Conservation (phyloP, 768 basidiomycete species). For the Psilocybe subaeruginosa region DNA sequence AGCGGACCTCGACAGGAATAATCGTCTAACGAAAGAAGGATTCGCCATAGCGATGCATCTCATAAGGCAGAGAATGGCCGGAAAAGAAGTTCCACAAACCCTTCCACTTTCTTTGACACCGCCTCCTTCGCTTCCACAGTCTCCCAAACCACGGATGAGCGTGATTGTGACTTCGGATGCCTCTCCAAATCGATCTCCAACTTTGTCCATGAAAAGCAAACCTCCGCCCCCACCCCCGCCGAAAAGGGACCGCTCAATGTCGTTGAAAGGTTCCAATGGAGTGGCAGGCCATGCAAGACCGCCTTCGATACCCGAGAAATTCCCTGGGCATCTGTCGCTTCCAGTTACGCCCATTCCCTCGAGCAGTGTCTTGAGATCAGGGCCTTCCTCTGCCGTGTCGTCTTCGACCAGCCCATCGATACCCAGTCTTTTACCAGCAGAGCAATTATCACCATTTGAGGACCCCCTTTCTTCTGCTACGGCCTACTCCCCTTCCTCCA, state of each 20-base stretch:
- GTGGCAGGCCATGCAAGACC: not conserved
- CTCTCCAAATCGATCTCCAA: conserved; percentile 1
- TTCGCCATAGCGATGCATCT: conserved; percentile 42
- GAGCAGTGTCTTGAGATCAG: not conserved
- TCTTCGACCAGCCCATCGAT: conserved; percentile 1
- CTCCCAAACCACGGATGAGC: conserved; percentile 1
- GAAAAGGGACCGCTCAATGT: conserved; percentile 11
- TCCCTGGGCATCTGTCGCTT: conserved; percentile 10
- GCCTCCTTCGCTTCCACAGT: conserved; percentile 27
- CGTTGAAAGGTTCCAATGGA: conserved; percentile 5
- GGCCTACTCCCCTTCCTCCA: conserved; percentile 1
- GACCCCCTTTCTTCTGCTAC: conserved; percentile 9
- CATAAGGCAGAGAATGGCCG: conserved; percentile 32
- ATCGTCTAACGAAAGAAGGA: conserved; percentile 37
- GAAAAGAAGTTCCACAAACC: conserved; percentile 32
- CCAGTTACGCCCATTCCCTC: conserved; percentile 13
- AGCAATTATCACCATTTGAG: conserved; percentile 24
- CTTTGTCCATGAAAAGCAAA: conserved; percentile 10
- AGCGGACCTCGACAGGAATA: conserved; percentile 35
- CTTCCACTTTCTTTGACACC: conserved; percentile 37
- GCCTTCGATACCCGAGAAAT: conserved; percentile 7
- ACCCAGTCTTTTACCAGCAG: not conserved
- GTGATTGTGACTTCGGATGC: not conserved
- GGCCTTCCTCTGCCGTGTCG: conserved; percentile 11
- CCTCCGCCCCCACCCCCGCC: conserved; percentile 18